Base-by-base conservation (phyloP, 495 filamentous ascomycete species). In the Aspergillus panamensis region DNA sequence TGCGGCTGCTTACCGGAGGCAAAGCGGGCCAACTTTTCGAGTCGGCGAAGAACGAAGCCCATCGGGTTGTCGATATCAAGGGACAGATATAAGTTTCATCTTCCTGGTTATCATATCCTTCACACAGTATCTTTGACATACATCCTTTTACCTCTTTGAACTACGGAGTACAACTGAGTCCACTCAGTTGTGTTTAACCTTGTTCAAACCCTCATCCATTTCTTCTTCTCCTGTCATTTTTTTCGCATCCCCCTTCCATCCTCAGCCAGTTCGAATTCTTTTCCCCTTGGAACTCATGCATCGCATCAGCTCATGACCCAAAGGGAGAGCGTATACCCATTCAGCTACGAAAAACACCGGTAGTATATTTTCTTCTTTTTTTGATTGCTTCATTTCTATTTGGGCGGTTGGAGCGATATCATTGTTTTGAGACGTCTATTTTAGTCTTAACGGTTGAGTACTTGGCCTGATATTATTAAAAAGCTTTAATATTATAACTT, bases 11-110 rank as follows among this genome's bases (percentile, higher is more conserved):
- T 62, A 89, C 90, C 37, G 64, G 62, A 37, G 82, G 80, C 62
- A 92, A 92, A 75, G 89, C 87, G 31, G 80, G 80, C 21, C 67
- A 67, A 44, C 70, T 86, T 8, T 96, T 97, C 75, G 91, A 96
- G 67, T 65, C 69, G 42, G 81, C 87, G 43, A 88, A 86, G 63
- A 67, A 72, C 37, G 78, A 80, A 57, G 92, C 93, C 50, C 91
- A 96, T 72, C 78, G 82, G 63, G 86, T 86, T 66, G 86, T 97
- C 77, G 93, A 97, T 73, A 94, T 96, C 75, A 97, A 97, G 77
- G 93, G 94, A 65, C 93, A 97, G 71, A 92, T 96, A 63, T 96
- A 83, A 63, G 42, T 61, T 65, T 58, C 29, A 40, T 51, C 47
- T 49, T 13, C 10, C 37, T 43, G 25, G 20, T 17, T 57, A 45